Conservation (phyloP, 1,284 basidiomycete species). For the Pterulicium gracile region DNA sequence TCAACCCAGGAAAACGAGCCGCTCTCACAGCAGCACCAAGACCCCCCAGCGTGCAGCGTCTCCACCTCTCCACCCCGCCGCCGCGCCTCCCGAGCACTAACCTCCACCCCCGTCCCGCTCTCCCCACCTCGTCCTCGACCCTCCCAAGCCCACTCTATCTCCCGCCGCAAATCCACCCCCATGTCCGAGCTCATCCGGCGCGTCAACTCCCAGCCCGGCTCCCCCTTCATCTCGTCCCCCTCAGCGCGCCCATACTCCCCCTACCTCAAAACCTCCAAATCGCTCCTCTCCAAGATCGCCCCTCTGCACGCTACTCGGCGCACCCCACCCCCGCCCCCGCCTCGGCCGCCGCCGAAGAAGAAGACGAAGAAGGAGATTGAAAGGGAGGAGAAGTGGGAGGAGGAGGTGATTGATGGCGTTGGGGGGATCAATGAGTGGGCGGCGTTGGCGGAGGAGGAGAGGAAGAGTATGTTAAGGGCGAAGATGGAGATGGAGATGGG, state of each 20-base stretch:
- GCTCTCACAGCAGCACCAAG: neutral
- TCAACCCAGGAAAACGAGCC: neutral
- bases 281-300: constrained; percentile 52
- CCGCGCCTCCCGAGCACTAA: neutral
- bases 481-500: constrained; percentile 57
- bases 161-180: constrained; percentile 37
- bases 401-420: constrained; percentile 60
- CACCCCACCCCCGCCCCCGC: constrained; percentile 57
- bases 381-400: constrained; percentile 67
- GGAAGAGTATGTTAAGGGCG: constrained; percentile 42
- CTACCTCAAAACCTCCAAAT: constrained; percentile 50
- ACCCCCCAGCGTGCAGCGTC: neutral
- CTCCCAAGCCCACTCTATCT: constrained; percentile 11
- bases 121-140: constrained; percentile 14
- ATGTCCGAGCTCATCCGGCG: constrained; percentile 68
- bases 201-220: constrained; percentile 53
- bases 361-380: constrained; percentile 70
- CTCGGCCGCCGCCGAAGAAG: constrained; percentile 50
- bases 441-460: constrained; percentile 50
- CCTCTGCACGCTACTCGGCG: constrained; percentile 62
- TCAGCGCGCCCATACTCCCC: constrained; percentile 43
- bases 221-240: constrained; percentile 23
- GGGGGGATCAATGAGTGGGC: constrained; percentile 56
- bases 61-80: neutral
- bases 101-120: constrained; percentile 7